Conservation (phyloP, 2,329 filamentous ascomycete species). For the Trichophyton equinum region DNA sequence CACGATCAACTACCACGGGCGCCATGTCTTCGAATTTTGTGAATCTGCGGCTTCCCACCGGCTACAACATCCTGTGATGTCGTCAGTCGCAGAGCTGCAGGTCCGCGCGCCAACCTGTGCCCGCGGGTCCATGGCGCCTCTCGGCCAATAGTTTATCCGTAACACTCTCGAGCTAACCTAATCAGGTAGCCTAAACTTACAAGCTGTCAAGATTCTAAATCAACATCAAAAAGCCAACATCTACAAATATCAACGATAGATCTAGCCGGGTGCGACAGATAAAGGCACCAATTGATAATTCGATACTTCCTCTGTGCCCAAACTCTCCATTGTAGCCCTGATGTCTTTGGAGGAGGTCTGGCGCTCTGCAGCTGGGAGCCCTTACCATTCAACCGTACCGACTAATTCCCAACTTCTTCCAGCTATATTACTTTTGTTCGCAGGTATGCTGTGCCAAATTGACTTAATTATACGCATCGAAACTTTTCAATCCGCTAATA, state of each 20-base stretch:
- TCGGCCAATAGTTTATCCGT: background rate
- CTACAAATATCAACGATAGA: background rate
- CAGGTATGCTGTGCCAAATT: conserved; percentile 37
- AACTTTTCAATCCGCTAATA: background rate
- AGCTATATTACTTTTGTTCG: conserved; percentile 60
- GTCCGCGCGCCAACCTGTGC: background rate
- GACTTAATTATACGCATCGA: background rate
- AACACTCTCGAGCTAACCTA: background rate
- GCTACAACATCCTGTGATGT: background rate
- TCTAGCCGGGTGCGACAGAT: too few relatives aligned
- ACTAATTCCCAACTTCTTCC: conserved; percentile 77
- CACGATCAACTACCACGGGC: conserved; percentile 23
- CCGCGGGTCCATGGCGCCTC: background rate
- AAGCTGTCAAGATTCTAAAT: background rate
- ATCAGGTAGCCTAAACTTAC: background rate
- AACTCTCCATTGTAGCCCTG: conserved; percentile 14
- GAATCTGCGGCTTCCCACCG: background rate
- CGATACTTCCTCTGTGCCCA: background rate
- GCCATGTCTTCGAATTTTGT: conserved; percentile 17
- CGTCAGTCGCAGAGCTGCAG: background rate
- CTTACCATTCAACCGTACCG: conserved; percentile 65
- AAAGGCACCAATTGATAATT: background rate
- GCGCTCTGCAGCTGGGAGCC: conserved; percentile 80
- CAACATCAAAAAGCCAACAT: background rate
- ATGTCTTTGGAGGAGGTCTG: conserved; percentile 76